Percentiles rank a stretch among this genome's conserved stretches.
Conservation (phyloP, 2,329 filamentous ascomycete genomes). For the Calycina marina region DNA sequence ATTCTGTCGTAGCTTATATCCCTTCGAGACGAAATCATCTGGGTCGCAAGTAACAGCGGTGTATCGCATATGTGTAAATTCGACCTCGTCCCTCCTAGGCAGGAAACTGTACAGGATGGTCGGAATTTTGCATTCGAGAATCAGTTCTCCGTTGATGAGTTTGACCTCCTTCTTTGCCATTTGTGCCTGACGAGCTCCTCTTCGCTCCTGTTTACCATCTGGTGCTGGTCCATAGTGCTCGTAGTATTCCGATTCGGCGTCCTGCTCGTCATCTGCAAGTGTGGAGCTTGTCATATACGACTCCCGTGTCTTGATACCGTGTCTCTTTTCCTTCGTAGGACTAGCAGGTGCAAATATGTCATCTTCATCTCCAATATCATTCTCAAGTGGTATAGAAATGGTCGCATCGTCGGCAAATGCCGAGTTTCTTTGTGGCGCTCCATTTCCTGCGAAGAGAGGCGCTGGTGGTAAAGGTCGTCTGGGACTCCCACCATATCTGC, state of each 20-base stretch:
- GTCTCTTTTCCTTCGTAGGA: constrained; percentile 9
- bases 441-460: constrained; percentile 58
- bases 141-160: constrained; percentile 92
- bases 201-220: constrained; percentile 69
- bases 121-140: constrained; percentile 97
- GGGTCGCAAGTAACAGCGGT: constrained; percentile 97
- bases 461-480: constrained; percentile 77
- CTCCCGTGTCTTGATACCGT: constrained; percentile 19
- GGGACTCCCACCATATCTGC: constrained; percentile 76
- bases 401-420: constrained; percentile 53
- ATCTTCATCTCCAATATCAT: constrained; percentile 32
- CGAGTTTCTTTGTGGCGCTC: constrained; percentile 32
- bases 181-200: constrained; percentile 74
- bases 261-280: constrained; percentile 24
- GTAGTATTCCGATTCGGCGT: constrained; percentile 37
- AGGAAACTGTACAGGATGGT: constrained; percentile 97
- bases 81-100: constrained; percentile 78
- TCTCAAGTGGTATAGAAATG: constrained; percentile 53
- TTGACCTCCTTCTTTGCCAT: constrained; percentile 89
- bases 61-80: constrained; percentile 98
- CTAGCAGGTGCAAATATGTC: constrained; percentile 58
- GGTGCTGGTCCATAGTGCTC: constrained; percentile 83
- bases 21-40: constrained; percentile 76
- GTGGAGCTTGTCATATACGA: constrained; percentile 24
- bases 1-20: constrained; percentile 86